A percentile compares a stretch with the other conserved stretches of the same genome.
Evolutionary conservation across 768 basidiomycete species (phyloP).

Genomic region (Suillus occidentalis): DNA sequence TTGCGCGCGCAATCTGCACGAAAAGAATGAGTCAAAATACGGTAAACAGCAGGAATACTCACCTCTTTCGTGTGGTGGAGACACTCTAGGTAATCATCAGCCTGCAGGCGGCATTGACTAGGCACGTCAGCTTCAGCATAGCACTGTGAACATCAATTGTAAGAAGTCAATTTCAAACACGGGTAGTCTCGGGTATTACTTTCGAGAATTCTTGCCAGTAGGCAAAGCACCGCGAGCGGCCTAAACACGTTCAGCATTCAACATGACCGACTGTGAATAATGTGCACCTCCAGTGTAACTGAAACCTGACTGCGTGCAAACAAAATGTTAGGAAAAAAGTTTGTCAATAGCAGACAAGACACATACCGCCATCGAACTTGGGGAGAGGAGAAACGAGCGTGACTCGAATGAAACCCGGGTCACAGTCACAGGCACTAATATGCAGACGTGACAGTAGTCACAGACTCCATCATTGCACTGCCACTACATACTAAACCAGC

Average conservation of each 20-base stretch:
- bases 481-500: neutral
- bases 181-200: conserved; percentile 32
- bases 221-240: conserved; percentile 82
- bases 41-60: conserved; percentile 23
- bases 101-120: conserved; percentile 63
- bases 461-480: conserved; percentile 3
- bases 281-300: conserved; percentile 60
- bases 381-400: conserved; percentile 16
- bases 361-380: conserved; percentile 40
- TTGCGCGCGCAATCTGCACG: conserved; percentile 60
- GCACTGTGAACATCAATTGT: conserved; percentile 51
- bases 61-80: conserved; percentile 90
- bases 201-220: conserved; percentile 92
- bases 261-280: neutral
- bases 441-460: neutral
- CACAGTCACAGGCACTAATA: conserved; percentile 9
- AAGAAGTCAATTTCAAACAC: conserved; percentile 6
- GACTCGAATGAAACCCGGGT: conserved; percentile 18
- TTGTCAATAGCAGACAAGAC: neutral
- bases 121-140: conserved; percentile 82
- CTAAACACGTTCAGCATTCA: conserved; percentile 37
- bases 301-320: conserved; percentile 55
- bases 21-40: neutral
- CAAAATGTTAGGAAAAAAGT: conserved; percentile 14
- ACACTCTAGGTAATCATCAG: conserved; percentile 90